Evolutionary conservation across 371 early-diverging fungal genomes (phyloP).

Genomic region (Mortierella sp.): DNA sequence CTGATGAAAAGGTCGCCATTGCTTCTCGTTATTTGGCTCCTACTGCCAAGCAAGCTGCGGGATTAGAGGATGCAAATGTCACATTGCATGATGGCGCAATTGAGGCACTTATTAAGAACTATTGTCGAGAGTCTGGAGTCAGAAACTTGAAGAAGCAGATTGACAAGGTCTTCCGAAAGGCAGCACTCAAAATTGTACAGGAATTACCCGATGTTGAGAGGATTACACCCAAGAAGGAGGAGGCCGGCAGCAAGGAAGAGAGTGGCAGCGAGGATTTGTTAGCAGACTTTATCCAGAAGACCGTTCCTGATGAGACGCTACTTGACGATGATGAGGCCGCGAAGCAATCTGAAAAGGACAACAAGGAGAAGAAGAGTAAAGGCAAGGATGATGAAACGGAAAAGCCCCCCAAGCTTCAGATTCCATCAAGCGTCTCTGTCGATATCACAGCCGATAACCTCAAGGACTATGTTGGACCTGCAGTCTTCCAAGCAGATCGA

Average conservation of each 20-base stretch:
- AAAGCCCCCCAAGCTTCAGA: slow-evolving; percentile 43
- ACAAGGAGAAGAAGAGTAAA: slow-evolving; percentile 15
- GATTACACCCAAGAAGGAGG: slow-evolving; percentile 29
- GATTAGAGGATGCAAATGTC: slow-evolving; percentile 82
- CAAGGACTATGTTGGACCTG: slow-evolving; percentile 94
- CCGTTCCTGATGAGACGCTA: slow-evolving; percentile 37
- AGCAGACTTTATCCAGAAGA: slow-evolving; percentile 37
- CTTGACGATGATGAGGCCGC: slow-evolving; percentile 35
- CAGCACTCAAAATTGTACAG: slow-evolving; percentile 90
- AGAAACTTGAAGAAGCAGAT: slow-evolving; percentile 97
- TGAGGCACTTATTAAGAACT: slow-evolving; percentile 86
- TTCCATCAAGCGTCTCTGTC: slow-evolving; percentile 70
- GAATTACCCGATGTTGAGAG: slow-evolving; percentile 64
- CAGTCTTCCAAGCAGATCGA: slow-evolving; percentile 89
- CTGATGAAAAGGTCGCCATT: slow-evolving; percentile 98
- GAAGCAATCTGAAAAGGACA: slow-evolving; percentile 21
- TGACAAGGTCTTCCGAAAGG: slow-evolving; percentile 97
- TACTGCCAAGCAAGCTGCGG: slow-evolving; percentile 81
- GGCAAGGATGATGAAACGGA: slow-evolving; percentile 20
- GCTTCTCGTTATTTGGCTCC: slow-evolving; percentile 92
- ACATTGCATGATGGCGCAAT: slow-evolving; percentile 81
- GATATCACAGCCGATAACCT: slow-evolving; percentile 76
- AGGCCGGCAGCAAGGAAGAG: slow-evolving; percentile 19
- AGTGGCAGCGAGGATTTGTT: slow-evolving; percentile 13
- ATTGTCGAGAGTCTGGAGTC: slow-evolving; percentile 98